Evolutionary conservation across 208 protist genomes (phyloP).

Genomic region (Acanthamoeba sp.): DNA sequence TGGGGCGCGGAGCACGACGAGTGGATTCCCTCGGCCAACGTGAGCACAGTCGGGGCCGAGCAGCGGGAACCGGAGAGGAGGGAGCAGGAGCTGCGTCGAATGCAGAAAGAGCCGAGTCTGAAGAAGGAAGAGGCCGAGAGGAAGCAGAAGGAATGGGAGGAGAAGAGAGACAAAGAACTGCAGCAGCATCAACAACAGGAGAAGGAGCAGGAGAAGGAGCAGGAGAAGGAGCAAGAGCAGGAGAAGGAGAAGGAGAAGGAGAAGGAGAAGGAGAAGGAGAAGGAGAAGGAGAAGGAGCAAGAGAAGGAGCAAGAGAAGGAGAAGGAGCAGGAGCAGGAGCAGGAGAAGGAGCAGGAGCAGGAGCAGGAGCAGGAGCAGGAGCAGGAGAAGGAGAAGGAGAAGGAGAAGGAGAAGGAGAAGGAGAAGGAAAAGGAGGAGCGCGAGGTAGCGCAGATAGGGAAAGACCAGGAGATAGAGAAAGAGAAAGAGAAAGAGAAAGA

Average conservation of each 20-base stretch:
- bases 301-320: neutral
- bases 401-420: neutral
- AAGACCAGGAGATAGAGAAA: neutral
- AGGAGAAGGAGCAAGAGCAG: neutral
- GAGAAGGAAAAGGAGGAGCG: neutral
- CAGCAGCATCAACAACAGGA: neutral
- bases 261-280: neutral
- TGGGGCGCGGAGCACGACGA: conserved; percentile 18
- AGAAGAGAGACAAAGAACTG: neutral
- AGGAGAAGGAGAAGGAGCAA: neutral
- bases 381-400: neutral
- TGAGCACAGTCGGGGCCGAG: neutral
- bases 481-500: conserved; percentile 15
- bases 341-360: neutral
- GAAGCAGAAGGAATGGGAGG: too few species aligned
- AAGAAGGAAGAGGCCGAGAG: too few species aligned
- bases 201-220: neutral
- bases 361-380: neutral
- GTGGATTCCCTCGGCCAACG: neutral
- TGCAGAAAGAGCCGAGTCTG: too few species aligned
- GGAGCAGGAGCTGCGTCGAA: neutral
- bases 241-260: neutral
- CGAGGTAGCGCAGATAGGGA: neutral
- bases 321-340: neutral
- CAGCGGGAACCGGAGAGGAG: too few species aligned